phyloP scores from a whole-genome alignment of 768 basidiomycete species.

The Mycena pura region DNA sequence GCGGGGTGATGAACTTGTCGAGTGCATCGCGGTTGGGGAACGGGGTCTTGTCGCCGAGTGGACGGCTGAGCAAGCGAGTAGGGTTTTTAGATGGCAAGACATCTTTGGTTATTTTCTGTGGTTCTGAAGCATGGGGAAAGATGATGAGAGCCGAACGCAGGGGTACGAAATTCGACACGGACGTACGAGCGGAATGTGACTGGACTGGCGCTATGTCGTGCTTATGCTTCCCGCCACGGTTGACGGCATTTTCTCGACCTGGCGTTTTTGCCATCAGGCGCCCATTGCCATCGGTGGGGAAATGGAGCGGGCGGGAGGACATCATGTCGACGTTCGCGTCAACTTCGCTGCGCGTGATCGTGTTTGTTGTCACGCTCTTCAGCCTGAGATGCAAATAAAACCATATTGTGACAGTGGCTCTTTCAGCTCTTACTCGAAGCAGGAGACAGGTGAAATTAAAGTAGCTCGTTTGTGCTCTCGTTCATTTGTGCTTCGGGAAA shows the following conservation, averaged over 20 bases:
- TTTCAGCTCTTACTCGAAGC: no score
- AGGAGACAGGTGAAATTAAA: no score
- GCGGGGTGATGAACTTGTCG: slow-evolving; percentile 42
- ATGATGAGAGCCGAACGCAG: not conserved
- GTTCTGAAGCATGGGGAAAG: slow-evolving; percentile 18
- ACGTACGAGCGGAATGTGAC: slow-evolving; percentile 40
- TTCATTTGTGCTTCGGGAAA: no score
- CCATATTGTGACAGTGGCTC: no score
- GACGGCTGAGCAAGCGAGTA: slow-evolving; percentile 44
- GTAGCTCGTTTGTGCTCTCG: no score
- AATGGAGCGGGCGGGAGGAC: slow-evolving; percentile 43
- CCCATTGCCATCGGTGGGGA: slow-evolving; percentile 40
- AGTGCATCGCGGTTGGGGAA: slow-evolving; percentile 64
- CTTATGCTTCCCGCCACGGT: slow-evolving; percentile 53
- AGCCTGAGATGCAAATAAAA: no score
- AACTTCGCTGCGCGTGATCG: not conserved
- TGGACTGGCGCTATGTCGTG: slow-evolving; percentile 47
- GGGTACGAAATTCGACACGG: no score
- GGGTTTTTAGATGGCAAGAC: slow-evolving; percentile 29
- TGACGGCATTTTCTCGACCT: slow-evolving; percentile 59
- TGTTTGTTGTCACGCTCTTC: no score
- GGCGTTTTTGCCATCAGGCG: slow-evolving; percentile 58
- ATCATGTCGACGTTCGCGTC: slow-evolving; percentile 40
- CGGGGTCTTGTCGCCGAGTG: slow-evolving; percentile 79
- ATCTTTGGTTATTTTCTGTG: slow-evolving; percentile 13